A percentile compares a stretch with the other conserved stretches of the same genome.
Evolutionary conservation across 176 grass and related monocot species (phyloP).

Genomic region (Phoenix roebelenii): DNA sequence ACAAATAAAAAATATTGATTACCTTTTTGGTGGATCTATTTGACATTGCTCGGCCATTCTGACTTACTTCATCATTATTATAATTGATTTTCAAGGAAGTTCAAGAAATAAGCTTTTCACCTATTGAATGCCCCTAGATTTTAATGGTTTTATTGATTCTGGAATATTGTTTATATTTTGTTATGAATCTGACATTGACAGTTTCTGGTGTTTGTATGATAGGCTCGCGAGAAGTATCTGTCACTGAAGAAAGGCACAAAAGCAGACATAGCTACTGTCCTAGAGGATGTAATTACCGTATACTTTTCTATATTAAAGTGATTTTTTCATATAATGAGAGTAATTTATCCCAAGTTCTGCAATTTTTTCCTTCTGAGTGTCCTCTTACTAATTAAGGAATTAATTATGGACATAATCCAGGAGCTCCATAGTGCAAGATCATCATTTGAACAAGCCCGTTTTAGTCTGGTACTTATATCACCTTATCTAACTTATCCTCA

Average conservation of each 20-base stretch:
- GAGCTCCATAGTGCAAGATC: conserved; percentile 89
- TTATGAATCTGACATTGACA: conserved; percentile 11
- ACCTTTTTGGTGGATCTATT: background rate
- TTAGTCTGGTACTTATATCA: conserved; percentile 51
- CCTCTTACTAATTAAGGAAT: conserved; percentile 7
- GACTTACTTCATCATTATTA: background rate
- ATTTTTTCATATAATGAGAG: background rate
- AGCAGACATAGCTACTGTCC: conserved; percentile 57
- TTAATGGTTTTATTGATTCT: too few relatives aligned
- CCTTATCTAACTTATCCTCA: too few relatives aligned
- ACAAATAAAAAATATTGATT: too few relatives aligned
- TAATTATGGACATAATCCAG: conserved; percentile 30
- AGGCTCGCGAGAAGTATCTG: conserved; percentile 88
- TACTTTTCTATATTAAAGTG: conserved; percentile 23
- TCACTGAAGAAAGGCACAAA: conserved; percentile 95
- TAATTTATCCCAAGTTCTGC: too few relatives aligned
- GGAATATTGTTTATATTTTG: conserved; percentile 5
- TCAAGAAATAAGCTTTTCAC: too few relatives aligned
- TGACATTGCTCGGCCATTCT: background rate
- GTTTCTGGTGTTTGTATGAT: conserved; percentile 12
- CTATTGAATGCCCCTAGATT: too few relatives aligned
- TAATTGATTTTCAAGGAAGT: background rate
- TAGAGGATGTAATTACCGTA: conserved; percentile 70
- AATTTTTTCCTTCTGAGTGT: too few relatives aligned
- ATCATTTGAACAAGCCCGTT: conserved; percentile 97